Percentiles rank a stretch among this genome's conserved stretches.
phyloP scores from a whole-genome alignment of 345 rosid species.

The Pistacia integerrima region DNA sequence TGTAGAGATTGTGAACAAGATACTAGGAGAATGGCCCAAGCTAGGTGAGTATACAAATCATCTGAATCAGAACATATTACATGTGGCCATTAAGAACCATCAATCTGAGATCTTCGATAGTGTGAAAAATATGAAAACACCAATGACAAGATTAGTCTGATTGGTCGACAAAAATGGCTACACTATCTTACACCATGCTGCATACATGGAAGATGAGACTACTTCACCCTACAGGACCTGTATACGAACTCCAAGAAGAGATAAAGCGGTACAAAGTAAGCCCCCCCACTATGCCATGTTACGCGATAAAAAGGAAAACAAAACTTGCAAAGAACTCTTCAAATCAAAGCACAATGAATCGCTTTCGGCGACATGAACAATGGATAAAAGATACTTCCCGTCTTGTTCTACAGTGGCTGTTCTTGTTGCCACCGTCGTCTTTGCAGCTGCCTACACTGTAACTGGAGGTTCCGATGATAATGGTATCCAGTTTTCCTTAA shows the following conservation, averaged over 20 bases:
- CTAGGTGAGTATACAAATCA: background rate
- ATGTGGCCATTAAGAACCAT: background rate
- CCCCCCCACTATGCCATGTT: background rate
- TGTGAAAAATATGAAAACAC: background rate
- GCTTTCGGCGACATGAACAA: too few relatives aligned
- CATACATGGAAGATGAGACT: background rate
- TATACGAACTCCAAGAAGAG: too few relatives aligned
- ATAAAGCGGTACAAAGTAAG: background rate
- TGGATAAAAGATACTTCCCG: constrained; percentile 16
- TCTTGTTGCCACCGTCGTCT: constrained; percentile 4
- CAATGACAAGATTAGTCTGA: background rate
- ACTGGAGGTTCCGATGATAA: background rate
- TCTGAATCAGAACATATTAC: background rate
- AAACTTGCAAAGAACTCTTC: background rate
- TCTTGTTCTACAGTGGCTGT: constrained; percentile 30
- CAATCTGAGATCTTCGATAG: background rate
- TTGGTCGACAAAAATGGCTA: background rate
- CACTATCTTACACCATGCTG: background rate
- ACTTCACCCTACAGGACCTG: background rate
- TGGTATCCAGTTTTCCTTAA: constrained; percentile 22
- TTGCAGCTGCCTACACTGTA: background rate
- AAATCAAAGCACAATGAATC: background rate
- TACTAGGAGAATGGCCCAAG: background rate
- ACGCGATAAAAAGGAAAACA: background rate
- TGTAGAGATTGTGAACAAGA: background rate